phyloP scores from a whole-genome alignment of 2,329 filamentous ascomycete species.

The Cladosporium sp. region DNA sequence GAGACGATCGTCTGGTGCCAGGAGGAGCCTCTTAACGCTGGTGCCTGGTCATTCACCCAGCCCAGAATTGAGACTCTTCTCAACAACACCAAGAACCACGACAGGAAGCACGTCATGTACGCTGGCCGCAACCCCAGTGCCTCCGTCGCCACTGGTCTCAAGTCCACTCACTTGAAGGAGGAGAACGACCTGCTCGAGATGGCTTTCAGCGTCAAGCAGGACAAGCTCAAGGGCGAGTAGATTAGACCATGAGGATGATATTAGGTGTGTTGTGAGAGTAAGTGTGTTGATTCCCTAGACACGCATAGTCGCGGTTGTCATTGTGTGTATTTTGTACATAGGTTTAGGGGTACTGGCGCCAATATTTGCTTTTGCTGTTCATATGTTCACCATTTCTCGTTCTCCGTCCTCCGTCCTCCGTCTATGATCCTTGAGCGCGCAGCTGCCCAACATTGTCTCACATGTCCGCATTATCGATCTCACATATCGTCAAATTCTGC shows the following conservation, averaged over 20 bases:
- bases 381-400: neutral
- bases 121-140: slow-evolving; percentile 91
- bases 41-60: slow-evolving; percentile 95
- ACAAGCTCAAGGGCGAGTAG: slow-evolving; percentile 63
- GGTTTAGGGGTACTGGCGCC: slow-evolving; percentile 9
- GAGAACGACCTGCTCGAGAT: slow-evolving; percentile 75
- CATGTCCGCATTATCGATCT: too few relatives aligned
- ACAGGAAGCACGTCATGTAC: slow-evolving; percentile 95
- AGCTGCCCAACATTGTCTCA: neutral
- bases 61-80: slow-evolving; percentile 94
- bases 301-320: neutral
- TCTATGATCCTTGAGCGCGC: neutral
- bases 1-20: slow-evolving; percentile 97
- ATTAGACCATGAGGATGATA: neutral
- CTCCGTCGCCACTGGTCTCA: slow-evolving; percentile 88
- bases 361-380: slow-evolving; percentile 6
- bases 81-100: slow-evolving; percentile 87
- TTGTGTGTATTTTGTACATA: slow-evolving; percentile 13
- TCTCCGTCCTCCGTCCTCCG: too few relatives aligned
- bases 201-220: slow-evolving; percentile 61
- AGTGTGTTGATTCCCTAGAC: slow-evolving; percentile 3
- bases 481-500: neutral
- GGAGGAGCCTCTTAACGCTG: slow-evolving; percentile 96
- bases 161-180: slow-evolving; percentile 84
- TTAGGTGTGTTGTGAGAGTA: neutral